These are phyloP conservation scores for Fremontodendron californicum DNA, from an alignment of 345 rosid species.

Conservation along the genomic window DNA sequence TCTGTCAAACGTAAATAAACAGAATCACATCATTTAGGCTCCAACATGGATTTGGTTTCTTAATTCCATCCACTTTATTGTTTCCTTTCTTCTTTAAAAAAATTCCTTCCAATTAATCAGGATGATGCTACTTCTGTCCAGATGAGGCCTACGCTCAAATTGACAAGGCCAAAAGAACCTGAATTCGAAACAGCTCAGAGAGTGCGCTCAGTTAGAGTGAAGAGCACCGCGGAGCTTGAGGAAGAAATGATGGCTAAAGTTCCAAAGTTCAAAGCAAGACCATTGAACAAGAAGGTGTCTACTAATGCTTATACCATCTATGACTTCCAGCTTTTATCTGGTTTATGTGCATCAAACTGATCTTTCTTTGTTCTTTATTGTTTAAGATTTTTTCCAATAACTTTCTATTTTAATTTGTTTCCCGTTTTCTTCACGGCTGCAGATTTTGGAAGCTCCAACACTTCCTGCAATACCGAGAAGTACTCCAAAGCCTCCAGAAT, in stretches of 20 bases:
- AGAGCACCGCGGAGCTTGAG: slow-evolving; percentile 88
- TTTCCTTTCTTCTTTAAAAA: not conserved
- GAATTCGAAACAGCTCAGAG: slow-evolving; percentile 90
- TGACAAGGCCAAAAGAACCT: slow-evolving; percentile 94
- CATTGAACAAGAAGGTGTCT: slow-evolving; percentile 83
- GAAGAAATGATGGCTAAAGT: slow-evolving; percentile 98
- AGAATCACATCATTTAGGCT: not conserved
- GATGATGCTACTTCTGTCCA: slow-evolving; percentile 30
- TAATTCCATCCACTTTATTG: not conserved
- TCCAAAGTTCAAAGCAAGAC: slow-evolving; percentile 96
- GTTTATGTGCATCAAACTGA: not conserved
- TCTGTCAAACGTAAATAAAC: slow-evolving; percentile 38
- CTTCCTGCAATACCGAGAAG: slow-evolving; percentile 63
- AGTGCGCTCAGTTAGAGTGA: slow-evolving; percentile 62
- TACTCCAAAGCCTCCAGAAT: slow-evolving; percentile 71
- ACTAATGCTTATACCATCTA: not conserved
- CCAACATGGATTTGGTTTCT: not conserved
- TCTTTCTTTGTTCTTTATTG: not conserved
- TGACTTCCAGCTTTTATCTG: not conserved
- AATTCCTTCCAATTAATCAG: slow-evolving; percentile 8
- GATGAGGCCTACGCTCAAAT: slow-evolving; percentile 53
- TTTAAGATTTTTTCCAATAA: not conserved
- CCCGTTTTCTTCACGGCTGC: not conserved
- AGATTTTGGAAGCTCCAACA: slow-evolving; percentile 78
- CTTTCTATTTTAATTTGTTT: not conserved